Evolutionary conservation across 768 basidiomycete species (phyloP), one percentile per base, ranked within the genome.

Genomic region (Lyophyllum semitale): DNA sequence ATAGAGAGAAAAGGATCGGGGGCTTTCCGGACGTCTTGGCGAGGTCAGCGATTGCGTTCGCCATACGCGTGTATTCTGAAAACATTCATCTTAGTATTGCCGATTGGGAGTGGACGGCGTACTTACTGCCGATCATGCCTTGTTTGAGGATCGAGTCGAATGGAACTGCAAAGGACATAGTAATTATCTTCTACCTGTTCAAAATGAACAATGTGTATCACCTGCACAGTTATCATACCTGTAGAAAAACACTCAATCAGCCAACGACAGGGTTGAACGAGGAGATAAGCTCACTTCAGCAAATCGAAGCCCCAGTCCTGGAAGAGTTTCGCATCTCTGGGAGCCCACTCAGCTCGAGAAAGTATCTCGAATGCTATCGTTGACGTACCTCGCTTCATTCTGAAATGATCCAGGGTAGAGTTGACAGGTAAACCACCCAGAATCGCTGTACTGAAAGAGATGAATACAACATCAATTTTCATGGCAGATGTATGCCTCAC

Each of bases 401-500:
- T 75, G 69, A 68, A 77, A 87, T 0, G 84, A 86, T 20, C 85
- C 86, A 27, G 86, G 86, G 62, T 83, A 88, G 8, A 83, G 69
- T 17, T 79, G 80, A 57, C 86, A 88, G n/a, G 86, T 88, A 59
- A 78, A 82, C 84, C 84, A 87, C n/a, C 86, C 86, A 2, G 85
- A 77, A 53, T 85, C 84, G 51, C 83, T 77, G 60, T 81, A 81
- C 83, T 83, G 52, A 6, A 55, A 17, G 23, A 26, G 12, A 13
- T 23, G 7, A 12, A 26, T 47, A 7, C 11, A 35, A 41, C 25
- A 15, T 9, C 18, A 15, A 20, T 4, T 30, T 35, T 9, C n/a
- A 38, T 22, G 35, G 23, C 15, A 5, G 4, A 6, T 15, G 22
- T 3, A 26, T 12, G 45, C 64, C 75, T 53, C 52, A 77, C 77